Conservation (phyloP, 306 rosid genomes). For the Prunus mongolica region DNA sequence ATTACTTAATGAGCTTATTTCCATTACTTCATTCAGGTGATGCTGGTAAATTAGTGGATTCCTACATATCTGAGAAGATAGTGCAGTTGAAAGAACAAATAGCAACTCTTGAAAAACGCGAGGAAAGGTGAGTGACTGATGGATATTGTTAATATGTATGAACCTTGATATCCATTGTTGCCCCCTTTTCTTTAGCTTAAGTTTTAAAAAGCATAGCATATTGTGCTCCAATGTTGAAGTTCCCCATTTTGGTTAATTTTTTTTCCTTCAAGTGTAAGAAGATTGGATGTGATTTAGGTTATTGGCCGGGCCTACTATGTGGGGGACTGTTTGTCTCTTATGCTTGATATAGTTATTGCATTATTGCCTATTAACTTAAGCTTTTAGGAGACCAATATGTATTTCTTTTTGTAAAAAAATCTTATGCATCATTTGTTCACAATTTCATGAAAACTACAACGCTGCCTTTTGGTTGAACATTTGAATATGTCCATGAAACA, state of each 20-base stretch:
- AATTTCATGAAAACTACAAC: not conserved
- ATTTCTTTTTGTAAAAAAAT: not conserved
- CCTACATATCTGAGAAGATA: slow-evolving; percentile 79
- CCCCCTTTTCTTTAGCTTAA: not conserved
- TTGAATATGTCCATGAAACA: slow-evolving; percentile 41
- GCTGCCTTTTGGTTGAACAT: slow-evolving; percentile 2
- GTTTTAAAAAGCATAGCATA: not conserved
- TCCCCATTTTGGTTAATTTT: not conserved
- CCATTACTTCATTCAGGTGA: slow-evolving; percentile 49
- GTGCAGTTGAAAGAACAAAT: slow-evolving; percentile 81
- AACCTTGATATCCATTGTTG: not conserved
- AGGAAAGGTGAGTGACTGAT: slow-evolving; percentile 64
- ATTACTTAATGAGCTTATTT: not conserved
- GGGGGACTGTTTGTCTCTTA: not conserved
- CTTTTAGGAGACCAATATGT: too few species aligned
- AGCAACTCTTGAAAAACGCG: slow-evolving; percentile 93
- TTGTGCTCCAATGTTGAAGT: not conserved
- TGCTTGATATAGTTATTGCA: not conserved
- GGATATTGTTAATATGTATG: not conserved
- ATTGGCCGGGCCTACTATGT: not conserved
- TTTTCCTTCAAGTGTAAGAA: slow-evolving; percentile 5
- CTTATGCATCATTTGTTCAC: not conserved
- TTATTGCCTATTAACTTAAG: slow-evolving; percentile 15
- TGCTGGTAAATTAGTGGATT: slow-evolving; percentile 79
- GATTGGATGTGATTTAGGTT: not conserved